Evolutionary conservation across 2,329 filamentous ascomycete genomes (phyloP).

Genomic region (Claviceps paspali): DNA sequence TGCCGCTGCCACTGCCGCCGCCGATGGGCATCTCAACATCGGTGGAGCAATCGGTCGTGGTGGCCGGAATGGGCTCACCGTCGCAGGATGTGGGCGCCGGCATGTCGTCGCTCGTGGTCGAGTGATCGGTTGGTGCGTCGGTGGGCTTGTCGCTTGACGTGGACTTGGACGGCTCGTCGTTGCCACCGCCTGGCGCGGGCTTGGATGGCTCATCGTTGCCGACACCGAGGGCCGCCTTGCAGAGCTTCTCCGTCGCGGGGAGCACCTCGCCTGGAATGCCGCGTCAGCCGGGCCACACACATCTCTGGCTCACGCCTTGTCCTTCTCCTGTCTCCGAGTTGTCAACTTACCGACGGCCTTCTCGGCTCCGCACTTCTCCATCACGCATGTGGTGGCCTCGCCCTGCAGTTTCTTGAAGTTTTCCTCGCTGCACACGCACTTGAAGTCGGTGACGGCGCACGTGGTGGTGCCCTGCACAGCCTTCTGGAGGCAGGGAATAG

Average conservation of each 20-base stretch:
- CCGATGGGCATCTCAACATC: too few species aligned
- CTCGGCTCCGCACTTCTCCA: slow-evolving; percentile 20
- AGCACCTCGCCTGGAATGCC: slow-evolving; percentile 26
- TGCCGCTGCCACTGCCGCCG: too few species aligned
- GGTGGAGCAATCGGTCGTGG: too few species aligned
- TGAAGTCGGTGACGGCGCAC: slow-evolving; percentile 18
- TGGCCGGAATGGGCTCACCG: not conserved
- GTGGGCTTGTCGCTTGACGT: too few species aligned
- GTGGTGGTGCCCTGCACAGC: slow-evolving; percentile 16
- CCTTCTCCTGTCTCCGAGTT: not conserved
- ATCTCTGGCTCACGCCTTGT: too few species aligned
- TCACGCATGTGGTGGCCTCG: slow-evolving; percentile 20
- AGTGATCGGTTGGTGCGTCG: too few species aligned
- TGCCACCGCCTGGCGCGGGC: too few species aligned
- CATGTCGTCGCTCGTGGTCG: too few species aligned
- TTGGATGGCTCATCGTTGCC: slow-evolving; percentile 3
- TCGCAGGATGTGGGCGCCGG: too few species aligned
- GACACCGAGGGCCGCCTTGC: slow-evolving; percentile 10
- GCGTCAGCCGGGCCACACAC: too few species aligned
- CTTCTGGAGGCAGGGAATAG: slow-evolving; percentile 20
- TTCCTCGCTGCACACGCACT: slow-evolving; percentile 17
- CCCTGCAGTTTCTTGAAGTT: slow-evolving; percentile 18
- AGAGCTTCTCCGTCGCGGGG: slow-evolving; percentile 22
- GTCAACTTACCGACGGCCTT: slow-evolving; percentile 25
- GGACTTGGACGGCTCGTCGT: too few species aligned